Percentiles rank a stretch among this genome's conserved stretches.
Evolutionary conservation across 164 flowering plant genomes (phyloP).

Genomic region (Tetracentron sinense): DNA sequence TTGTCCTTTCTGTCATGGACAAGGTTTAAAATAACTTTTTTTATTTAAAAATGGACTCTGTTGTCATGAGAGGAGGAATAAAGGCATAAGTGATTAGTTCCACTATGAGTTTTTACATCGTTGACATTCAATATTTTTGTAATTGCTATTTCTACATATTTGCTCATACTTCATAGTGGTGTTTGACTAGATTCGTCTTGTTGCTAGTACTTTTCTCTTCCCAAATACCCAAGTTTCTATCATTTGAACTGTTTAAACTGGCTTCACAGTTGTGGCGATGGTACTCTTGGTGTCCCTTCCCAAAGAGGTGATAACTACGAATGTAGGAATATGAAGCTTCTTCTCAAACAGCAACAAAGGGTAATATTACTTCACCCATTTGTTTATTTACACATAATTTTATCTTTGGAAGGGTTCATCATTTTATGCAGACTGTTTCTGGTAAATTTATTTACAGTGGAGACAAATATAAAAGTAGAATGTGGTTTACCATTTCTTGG

Average conservation of each 20-base stretch:
- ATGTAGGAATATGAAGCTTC: conserved; percentile 98
- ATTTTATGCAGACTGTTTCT: neutral
- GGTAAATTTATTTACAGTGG: too few relatives aligned
- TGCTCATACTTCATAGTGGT: too few relatives aligned
- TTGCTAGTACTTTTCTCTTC: neutral
- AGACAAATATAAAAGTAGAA: too few relatives aligned
- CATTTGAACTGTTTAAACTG: conserved; percentile 12
- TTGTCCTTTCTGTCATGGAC: too few relatives aligned
- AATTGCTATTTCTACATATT: too few relatives aligned
- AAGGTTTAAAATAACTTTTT: too few relatives aligned
- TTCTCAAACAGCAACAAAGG: conserved; percentile 97
- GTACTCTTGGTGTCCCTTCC: conserved; percentile 78
- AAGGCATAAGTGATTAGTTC: too few relatives aligned
- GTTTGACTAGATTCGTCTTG: neutral
- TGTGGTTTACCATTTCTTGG: too few relatives aligned
- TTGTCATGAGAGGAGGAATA: too few relatives aligned
- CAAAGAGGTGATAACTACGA: conserved; percentile 95
- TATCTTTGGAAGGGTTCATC: neutral
- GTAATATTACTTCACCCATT: conserved; percentile 32
- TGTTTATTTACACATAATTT: neutral
- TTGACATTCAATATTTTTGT: too few relatives aligned
- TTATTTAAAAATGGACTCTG: too few relatives aligned
- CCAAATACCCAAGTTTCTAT: neutral
- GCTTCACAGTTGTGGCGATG: conserved; percentile 91
- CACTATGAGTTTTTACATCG: too few relatives aligned